Base-by-base conservation (phyloP, 345 rosid species). In the Brassica incana region DNA sequence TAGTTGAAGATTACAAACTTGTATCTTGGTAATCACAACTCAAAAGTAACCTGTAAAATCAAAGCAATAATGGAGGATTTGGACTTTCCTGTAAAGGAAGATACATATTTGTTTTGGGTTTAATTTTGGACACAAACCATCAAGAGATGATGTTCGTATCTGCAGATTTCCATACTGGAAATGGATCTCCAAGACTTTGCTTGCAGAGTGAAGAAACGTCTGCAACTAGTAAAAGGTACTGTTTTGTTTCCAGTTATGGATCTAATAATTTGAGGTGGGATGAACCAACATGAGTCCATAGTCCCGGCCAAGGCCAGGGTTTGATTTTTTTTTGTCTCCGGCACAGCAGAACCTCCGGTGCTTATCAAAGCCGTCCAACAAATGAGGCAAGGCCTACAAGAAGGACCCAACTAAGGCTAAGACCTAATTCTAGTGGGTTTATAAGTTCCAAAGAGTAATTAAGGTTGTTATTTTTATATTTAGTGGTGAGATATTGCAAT, bases 341-440 rank as follows among this genome's bases (percentile, higher is more conserved):
- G 73, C 38, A 58, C 38, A 8, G 81, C 60, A 27, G 50, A 66
- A 5, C 77, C 77, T 54, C 33, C 8, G 4, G 27, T 59, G 25
- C 68, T 78, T 60, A 59, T 78, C 69, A 43, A 73, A 36, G 43
- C 81, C 33, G 10, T 78, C 32, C 8, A 15, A 32, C 12, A 32
- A 56, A 43, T 4, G 6, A 69, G 82, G 6, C 67, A 72, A 69
- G 73, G 30, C 11, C 25, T 78, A 78, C 27, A 77, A 78, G 77
- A 59, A 45, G 52, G 77, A 78, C 64, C 77, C 82, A 43, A 38
- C 69, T 5, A 59, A 45, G 25, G 82, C 73, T 45, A 73, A 59
- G 56, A 58, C 62, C 9, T 54, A 5, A 18, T 73, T 15, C 25
- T 56, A 16, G n/a, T 20, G 66, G 66, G 38, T 2, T 14, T 33